phyloP scores from a whole-genome alignment of 2,329 filamentous ascomycete genomes.

The Sclerotinia minor region DNA sequence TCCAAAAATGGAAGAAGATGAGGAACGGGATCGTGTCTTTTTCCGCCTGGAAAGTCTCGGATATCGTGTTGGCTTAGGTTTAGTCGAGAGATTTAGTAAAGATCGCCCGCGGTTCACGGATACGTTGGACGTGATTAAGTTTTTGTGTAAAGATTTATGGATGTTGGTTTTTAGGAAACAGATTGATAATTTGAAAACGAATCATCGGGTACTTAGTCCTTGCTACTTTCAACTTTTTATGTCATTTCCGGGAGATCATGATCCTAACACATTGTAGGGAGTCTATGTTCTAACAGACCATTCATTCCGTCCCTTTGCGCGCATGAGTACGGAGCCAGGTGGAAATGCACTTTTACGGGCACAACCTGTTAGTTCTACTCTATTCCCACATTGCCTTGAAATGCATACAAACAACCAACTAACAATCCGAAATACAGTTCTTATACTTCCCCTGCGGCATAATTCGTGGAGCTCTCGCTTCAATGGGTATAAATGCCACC shows the following conservation, averaged over 20 bases:
- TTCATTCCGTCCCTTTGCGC: constrained; percentile 80
- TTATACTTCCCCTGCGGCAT: constrained; percentile 95
- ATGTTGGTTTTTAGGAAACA: constrained; percentile 92
- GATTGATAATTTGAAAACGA: constrained; percentile 97
- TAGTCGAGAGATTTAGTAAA: constrained; percentile 84
- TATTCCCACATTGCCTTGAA: neutral
- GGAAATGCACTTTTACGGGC: constrained; percentile 72
- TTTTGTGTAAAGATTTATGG: constrained; percentile 98
- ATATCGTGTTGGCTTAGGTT: constrained; percentile 87
- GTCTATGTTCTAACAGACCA: constrained; percentile 97
- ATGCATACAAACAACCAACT: neutral
- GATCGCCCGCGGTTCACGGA: constrained; percentile 87
- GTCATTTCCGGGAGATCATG: neutral
- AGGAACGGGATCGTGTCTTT: constrained; percentile 81
- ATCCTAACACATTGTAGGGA: constrained; percentile 54
- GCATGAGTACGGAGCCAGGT: constrained; percentile 82
- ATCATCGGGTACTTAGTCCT: constrained; percentile 68
- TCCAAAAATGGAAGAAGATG: constrained; percentile 67
- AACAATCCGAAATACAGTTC: constrained; percentile 56
- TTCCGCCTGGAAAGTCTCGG: constrained; percentile 81
- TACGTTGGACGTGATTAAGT: constrained; percentile 95
- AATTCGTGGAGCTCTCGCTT: constrained; percentile 87
- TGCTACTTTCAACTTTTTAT: neutral
- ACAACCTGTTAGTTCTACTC: constrained; percentile 66
- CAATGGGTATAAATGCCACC: constrained; percentile 83